These are phyloP conservation scores for Litsea cubeba DNA, from an alignment of 164 flowering plant species.

Conservation along the genomic window DNA sequence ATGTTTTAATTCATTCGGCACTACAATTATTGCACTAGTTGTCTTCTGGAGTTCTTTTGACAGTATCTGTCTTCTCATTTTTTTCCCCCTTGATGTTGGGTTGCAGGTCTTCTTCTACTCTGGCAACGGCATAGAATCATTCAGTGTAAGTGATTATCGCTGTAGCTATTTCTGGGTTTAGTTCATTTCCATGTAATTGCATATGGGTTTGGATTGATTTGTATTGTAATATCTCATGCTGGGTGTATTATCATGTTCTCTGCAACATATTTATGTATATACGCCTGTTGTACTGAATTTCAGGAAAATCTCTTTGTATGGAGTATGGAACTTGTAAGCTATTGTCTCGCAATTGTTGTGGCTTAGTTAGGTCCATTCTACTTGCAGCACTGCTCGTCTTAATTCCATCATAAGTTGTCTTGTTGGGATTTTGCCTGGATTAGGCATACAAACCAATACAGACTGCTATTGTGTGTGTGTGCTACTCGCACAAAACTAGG, in stretches of 20 bases:
- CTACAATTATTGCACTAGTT: no score
- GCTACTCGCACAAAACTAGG: no score
- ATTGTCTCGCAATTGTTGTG: no score
- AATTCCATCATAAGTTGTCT: no score
- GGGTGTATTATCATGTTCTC: not conserved
- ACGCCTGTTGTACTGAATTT: not conserved
- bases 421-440: no score
- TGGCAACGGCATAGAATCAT: not conserved
- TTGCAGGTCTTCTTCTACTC: not conserved
- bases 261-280: not conserved
- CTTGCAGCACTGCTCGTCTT: no score
- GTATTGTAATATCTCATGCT: not conserved
- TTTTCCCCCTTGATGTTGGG: not conserved
- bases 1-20: no score
- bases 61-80: no score
- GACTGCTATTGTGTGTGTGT: no score
- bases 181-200: not conserved
- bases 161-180: not conserved
- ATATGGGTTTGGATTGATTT: not conserved
- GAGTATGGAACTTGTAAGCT: not conserved
- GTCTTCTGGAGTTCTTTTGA: no score
- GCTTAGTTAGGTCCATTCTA: no score
- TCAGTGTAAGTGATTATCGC: not conserved
- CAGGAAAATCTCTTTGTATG: not conserved
- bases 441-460: no score